Evolutionary conservation across 1,284 basidiomycete genomes (phyloP).

Genomic region (Boletellus deceptivus): DNA sequence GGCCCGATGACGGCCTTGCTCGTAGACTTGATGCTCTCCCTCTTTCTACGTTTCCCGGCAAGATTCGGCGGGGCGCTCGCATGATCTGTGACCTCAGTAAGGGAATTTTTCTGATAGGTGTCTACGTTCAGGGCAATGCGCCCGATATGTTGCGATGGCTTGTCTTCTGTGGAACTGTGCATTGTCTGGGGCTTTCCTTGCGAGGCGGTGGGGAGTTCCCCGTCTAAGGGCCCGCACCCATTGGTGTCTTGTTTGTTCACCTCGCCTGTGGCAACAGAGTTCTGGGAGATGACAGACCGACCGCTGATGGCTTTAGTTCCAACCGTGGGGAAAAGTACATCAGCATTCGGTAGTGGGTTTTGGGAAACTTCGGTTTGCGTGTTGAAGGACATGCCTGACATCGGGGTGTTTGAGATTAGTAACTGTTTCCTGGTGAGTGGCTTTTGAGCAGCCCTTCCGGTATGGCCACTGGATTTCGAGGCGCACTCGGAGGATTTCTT

Average conservation of each 20-base stretch:
- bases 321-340: neutral
- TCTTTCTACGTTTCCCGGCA: slow-evolving; percentile 30
- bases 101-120: neutral
- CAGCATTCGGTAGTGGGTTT: slow-evolving; percentile 1
- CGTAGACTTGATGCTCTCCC: slow-evolving; percentile 16
- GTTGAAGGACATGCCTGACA: slow-evolving; percentile 13
- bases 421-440: neutral
- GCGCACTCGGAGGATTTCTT: neutral
- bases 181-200: neutral
- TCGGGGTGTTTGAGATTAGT: slow-evolving; percentile 7
- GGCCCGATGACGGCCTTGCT: slow-evolving; percentile 8
- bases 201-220: neutral
- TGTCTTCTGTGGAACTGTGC: neutral
- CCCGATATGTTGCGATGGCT: neutral
- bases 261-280: neutral
- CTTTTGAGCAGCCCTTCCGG: neutral
- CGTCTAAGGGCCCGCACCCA: neutral
- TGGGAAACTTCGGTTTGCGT: slow-evolving; percentile 17
- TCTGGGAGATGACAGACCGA: neutral
- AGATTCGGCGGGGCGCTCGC: slow-evolving; percentile 10
- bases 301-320: neutral
- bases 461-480: neutral
- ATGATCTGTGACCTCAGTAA: slow-evolving; percentile 3
- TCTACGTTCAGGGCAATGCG: neutral
- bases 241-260: neutral